These are phyloP conservation scores for Mycena epipterygia DNA, from an alignment of 768 basidiomycete species.

Conservation along the genomic window DNA sequence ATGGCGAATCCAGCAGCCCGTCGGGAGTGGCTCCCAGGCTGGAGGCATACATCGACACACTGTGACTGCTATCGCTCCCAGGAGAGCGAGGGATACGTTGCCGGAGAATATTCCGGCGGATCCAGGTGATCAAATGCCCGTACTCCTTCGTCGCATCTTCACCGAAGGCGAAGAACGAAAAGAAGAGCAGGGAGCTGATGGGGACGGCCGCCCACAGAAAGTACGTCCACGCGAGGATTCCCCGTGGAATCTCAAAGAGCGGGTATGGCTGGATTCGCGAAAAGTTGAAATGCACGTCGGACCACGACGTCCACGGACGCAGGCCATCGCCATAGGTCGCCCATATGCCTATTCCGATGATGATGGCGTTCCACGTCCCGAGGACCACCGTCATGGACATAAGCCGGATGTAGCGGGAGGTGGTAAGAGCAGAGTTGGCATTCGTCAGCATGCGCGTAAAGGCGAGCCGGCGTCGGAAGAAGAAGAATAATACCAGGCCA, in stretches of 20 bases:
- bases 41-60: neutral
- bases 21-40: neutral
- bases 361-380: conserved; percentile 14
- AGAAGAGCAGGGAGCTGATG: conserved; percentile 16
- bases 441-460: neutral
- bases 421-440: conserved; percentile 4
- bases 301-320: conserved; percentile 19
- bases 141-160: conserved; percentile 16
- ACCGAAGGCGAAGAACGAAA: conserved; percentile 19
- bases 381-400: conserved; percentile 22
- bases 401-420: conserved; percentile 6
- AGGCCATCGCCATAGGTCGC: conserved; percentile 5
- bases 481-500: conserved; percentile 1
- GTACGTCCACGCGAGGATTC: neutral
- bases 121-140: neutral
- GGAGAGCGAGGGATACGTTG: neutral
- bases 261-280: conserved; percentile 11
- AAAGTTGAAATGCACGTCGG: conserved; percentile 21
- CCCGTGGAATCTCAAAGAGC: neutral
- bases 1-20: neutral
- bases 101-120: neutral
- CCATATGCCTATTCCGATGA: conserved; percentile 7
- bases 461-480: conserved; percentile 8
- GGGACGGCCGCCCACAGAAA: conserved; percentile 14
- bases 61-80: neutral